phyloP scores from a whole-genome alignment of 257 asterid genomes.

The Cinchona pubescens region DNA sequence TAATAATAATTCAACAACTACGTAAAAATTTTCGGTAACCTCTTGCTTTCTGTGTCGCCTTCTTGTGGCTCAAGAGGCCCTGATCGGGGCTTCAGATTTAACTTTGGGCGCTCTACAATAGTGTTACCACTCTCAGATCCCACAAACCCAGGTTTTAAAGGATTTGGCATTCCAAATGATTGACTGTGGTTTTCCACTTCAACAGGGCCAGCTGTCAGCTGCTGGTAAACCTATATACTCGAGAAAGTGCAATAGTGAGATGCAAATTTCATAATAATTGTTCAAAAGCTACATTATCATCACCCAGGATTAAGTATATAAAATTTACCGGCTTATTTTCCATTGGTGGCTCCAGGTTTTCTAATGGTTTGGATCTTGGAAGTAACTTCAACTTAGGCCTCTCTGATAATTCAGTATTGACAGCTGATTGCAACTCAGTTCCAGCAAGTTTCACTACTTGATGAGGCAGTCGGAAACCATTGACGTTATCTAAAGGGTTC shows the following conservation, averaged over 20 bases:
- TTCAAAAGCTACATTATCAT: neutral
- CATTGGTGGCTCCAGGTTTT: conserved; percentile 36
- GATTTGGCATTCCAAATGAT: conserved; percentile 35
- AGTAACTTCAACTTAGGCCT: conserved; percentile 83
- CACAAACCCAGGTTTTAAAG: conserved; percentile 30
- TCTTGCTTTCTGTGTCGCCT: conserved; percentile 46
- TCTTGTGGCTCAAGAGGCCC: conserved; percentile 51
- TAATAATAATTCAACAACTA: conserved; percentile 8
- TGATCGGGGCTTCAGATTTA: conserved; percentile 68
- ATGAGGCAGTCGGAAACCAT: conserved; percentile 34
- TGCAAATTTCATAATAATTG: neutral
- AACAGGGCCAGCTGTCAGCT: conserved; percentile 36
- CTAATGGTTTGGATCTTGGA: conserved; percentile 91
- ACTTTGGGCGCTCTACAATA: conserved; percentile 58
- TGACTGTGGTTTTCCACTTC: conserved; percentile 32
- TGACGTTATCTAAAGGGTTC: conserved; percentile 24
- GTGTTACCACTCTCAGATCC: conserved; percentile 38
- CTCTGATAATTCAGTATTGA: conserved; percentile 54
- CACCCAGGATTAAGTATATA: neutral
- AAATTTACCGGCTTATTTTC: conserved; percentile 55
- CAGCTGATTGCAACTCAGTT: conserved; percentile 38
- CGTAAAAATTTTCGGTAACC: conserved; percentile 33
- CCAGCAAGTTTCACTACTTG: conserved; percentile 33
- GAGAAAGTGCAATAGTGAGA: conserved; percentile 15
- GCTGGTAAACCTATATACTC: conserved; percentile 42